phyloP scores from a whole-genome alignment of 805 yeast species.

The Wickerhamiella azymoides region DNA sequence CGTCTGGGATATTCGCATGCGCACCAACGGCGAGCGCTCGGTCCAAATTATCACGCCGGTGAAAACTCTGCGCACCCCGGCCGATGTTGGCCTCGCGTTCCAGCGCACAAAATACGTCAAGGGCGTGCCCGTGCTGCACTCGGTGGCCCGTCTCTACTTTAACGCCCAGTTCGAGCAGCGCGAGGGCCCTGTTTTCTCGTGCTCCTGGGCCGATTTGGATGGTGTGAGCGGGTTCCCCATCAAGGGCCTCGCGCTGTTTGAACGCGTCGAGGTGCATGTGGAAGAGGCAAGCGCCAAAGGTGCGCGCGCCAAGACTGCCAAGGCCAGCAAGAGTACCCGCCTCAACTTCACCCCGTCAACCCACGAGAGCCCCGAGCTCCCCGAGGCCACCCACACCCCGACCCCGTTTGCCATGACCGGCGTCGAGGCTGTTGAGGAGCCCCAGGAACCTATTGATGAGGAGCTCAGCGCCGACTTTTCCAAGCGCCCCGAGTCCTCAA shows the following conservation, averaged over 20 bases:
- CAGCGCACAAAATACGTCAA: conserved; percentile 1
- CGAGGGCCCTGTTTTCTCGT: background rate
- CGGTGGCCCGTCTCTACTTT: conserved; percentile 3
- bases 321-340: too few species aligned
- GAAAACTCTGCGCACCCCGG: background rate
- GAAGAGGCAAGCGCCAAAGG: background rate
- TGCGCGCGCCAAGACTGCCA: background rate
- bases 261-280: background rate
- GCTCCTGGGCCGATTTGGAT: conserved; percentile 4
- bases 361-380: too few species aligned
- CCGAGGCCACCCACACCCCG: too few species aligned
- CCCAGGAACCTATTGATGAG: too few species aligned
- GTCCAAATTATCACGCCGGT: background rate
- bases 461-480: too few species aligned
- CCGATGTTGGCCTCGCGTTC: conserved; percentile 5
- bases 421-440: too few species aligned
- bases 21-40: conserved; percentile 3
- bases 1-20: too few species aligned
- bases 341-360: too few species aligned
- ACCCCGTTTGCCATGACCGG: too few species aligned
- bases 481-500: too few species aligned
- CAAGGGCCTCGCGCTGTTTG: conserved; percentile 5
- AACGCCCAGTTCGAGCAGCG: conserved; percentile 1
- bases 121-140: conserved; percentile 5
- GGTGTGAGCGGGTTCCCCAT: conserved; percentile 4